Evolutionary conservation across 1,284 basidiomycete genomes (phyloP), one percentile per base, ranked within the genome.

Genomic region (Peniophora sp.): DNA sequence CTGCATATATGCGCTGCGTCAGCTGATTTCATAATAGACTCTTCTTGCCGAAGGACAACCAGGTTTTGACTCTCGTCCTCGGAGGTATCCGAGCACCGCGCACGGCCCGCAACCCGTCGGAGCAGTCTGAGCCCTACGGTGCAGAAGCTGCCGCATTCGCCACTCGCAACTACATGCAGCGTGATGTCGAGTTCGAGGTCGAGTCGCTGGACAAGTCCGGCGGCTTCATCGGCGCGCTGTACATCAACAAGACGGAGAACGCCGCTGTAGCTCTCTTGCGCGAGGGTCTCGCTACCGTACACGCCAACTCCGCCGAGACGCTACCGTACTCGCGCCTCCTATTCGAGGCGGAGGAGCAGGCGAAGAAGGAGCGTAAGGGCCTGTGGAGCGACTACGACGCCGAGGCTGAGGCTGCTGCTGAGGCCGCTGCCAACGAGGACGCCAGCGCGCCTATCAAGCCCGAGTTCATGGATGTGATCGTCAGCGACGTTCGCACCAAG

Each of bases 101-200:
- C 39, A 81, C 88, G 1, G 85, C 89, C 17, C 80, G 92, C 43
- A 92, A 84, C 62, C 57, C 86, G 0, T 82, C 79, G 16, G 96
- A 98, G 60, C 93, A 93, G 69, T 77, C 84, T 53, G 96, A 99
- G 64, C 91, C 94, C 2, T 97, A 77, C 63, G 96, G 95, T 6
- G 60, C 68, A 1, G 95, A 99, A 65, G 83, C 93, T 2, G 73
- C 83, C 6, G 88, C 91, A 41, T 98, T 91, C 60, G 79, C 91
- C 2, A 81, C 81, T 11, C 80, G 82, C 46, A 78, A 78, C 53
- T 93, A 88, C 61, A 85, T 97, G 82, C 97, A 99, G 67, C 83
- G 95, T 22, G 97, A 99, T 61, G 87, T 94, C 14, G 96, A 99
- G 67, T 84, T 98, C 54, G 86, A 92, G 58, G 83, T 97, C 45